Conservation (phyloP, 306 rosid species). For the Styphnolobium japonicum region DNA sequence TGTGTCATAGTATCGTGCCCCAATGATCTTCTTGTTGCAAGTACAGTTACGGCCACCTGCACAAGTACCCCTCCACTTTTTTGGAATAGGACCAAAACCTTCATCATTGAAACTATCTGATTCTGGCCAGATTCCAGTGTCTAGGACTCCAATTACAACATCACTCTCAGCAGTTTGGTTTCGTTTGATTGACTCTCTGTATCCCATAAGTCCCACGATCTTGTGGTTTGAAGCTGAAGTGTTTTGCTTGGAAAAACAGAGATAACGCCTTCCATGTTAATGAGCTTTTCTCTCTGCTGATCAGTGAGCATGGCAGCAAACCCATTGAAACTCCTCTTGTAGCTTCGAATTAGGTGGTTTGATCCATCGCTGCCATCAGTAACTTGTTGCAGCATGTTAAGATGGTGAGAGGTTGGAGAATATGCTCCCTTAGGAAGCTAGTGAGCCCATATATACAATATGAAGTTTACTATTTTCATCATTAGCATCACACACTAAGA, state of each 20-base stretch:
- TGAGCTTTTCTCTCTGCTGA: not conserved
- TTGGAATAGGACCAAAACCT: slow-evolving; percentile 38
- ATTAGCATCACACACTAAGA: not conserved
- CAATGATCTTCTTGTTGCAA: slow-evolving; percentile 28
- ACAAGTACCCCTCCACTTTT: slow-evolving; percentile 40
- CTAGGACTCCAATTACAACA: slow-evolving; percentile 38
- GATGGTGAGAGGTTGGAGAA: slow-evolving; percentile 22
- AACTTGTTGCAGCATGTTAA: slow-evolving; percentile 4
- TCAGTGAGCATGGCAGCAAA: slow-evolving; percentile 21
- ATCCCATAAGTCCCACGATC: slow-evolving; percentile 54
- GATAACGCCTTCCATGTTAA: slow-evolving; percentile 23
- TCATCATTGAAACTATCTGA: slow-evolving; percentile 33
- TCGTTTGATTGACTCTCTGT: not conserved
- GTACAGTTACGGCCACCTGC: slow-evolving; percentile 26
- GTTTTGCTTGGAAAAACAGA: slow-evolving; percentile 40
- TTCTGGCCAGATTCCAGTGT: slow-evolving; percentile 49
- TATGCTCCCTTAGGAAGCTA: not conserved
- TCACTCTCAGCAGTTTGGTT: slow-evolving; percentile 16
- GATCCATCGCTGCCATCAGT: not conserved
- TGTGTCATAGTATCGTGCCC: not conserved
- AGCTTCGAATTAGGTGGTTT: not conserved
- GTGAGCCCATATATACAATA: slow-evolving; percentile 12
- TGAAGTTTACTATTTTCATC: not conserved
- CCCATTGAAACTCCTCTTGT: slow-evolving; percentile 24
- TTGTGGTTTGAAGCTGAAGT: slow-evolving; percentile 36